A percentile compares a stretch with the other conserved stretches of the same genome.
Conservation (phyloP, 1,139 yeast genomes). For the Candida labiduridarum region DNA sequence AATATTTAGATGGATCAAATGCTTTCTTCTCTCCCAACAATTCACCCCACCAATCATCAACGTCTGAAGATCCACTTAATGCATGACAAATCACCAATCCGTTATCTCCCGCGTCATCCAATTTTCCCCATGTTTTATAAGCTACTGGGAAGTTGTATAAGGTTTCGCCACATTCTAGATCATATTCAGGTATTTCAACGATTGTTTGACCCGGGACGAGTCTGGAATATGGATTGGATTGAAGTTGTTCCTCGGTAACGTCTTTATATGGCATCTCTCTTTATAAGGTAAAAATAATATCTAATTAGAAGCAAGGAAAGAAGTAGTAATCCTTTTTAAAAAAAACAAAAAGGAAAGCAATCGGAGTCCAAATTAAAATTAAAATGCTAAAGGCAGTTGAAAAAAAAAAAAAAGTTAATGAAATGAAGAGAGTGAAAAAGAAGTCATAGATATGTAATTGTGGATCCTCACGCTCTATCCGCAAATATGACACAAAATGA, state of each 20-base stretch:
- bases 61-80: conserved; percentile 92
- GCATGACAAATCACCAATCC: conserved; percentile 93
- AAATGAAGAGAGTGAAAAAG: not conserved
- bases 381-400: not conserved
- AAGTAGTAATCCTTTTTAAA: too few relatives aligned
- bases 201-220: conserved; percentile 82
- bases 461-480: not conserved
- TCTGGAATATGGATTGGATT: conserved; percentile 64
- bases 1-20: conserved; percentile 86
- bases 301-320: not conserved
- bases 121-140: conserved; percentile 85
- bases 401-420: not conserved
- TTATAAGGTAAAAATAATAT: not conserved
- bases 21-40: conserved; percentile 83
- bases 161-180: conserved; percentile 80
- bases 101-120: conserved; percentile 68
- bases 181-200: conserved; percentile 75
- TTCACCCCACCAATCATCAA: conserved; percentile 99
- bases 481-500: not conserved
- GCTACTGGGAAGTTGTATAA: conserved; percentile 84
- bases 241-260: conserved; percentile 48
- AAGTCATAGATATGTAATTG: conserved; percentile 3
- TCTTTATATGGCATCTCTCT: conserved; percentile 27
- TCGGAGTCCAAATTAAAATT: not conserved
- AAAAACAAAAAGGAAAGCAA: not conserved